A percentile compares a stretch with the other conserved stretches of the same genome.
Conservation (phyloP, 2,329 filamentous ascomycete genomes). For the Apiospora rasikravindrae region DNA sequence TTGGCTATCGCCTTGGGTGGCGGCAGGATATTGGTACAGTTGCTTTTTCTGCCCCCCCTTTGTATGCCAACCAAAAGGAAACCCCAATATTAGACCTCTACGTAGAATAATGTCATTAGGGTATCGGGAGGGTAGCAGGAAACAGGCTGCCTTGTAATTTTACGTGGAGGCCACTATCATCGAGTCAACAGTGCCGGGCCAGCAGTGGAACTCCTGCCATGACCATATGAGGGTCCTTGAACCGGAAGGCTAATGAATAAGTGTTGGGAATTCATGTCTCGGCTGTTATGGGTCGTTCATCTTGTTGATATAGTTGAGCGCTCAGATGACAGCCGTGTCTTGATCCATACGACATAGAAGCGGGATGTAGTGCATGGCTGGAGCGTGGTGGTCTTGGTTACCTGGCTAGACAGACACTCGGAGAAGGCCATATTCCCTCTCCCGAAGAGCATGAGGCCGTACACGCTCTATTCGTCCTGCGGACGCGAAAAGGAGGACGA, state of each 20-base stretch:
- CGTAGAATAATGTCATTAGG: not conserved
- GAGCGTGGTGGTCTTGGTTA: not conserved
- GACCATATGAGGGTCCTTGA: not conserved
- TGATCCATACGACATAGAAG: not conserved
- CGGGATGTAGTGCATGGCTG: not conserved
- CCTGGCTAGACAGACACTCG: not conserved
- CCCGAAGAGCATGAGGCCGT: not conserved
- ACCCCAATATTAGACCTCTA: not conserved
- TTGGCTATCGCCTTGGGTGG: not conserved
- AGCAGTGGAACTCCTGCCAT: not conserved
- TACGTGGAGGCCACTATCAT: no score
- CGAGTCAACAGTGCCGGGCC: not conserved
- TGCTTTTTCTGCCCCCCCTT: not conserved
- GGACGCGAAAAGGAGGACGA: not conserved
- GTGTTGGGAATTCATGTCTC: not conserved
- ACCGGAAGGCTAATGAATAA: not conserved
- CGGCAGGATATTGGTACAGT: not conserved
- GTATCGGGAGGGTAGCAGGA: not conserved
- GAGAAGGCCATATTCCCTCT: not conserved
- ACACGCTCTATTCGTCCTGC: not conserved
- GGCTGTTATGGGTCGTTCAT: not conserved
- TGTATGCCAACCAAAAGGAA: not conserved
- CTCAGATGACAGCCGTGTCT: not conserved
- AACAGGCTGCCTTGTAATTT: not conserved
- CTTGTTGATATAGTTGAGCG: not conserved